phyloP scores from a whole-genome alignment of 164 flowering plant species.

The Cinnamomum chago region DNA sequence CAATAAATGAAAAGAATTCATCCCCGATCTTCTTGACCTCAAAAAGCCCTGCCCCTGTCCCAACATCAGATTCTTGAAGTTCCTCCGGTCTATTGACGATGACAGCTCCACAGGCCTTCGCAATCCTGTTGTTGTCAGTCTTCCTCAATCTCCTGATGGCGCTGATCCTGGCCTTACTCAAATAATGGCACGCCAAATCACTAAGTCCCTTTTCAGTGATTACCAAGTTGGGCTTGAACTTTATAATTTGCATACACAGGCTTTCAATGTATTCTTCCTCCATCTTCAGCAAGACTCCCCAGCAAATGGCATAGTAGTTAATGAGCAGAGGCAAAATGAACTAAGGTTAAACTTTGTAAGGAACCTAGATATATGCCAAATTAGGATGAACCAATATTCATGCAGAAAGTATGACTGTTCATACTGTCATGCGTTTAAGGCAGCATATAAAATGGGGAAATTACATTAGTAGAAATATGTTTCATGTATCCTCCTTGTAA shows the following conservation, averaged over 20 bases:
- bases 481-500: too few species aligned
- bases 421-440: too few species aligned
- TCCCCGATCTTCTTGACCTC: slow-evolving; percentile 97
- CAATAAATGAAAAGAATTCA: slow-evolving; percentile 84
- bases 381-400: too few species aligned
- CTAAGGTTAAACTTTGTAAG: background rate
- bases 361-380: background rate
- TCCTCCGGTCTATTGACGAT: slow-evolving; percentile 94
- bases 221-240: slow-evolving; percentile 89
- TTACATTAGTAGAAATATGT: too few species aligned
- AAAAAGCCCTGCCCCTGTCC: slow-evolving; percentile 89
- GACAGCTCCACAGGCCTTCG: slow-evolving; percentile 94
- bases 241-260: slow-evolving; percentile 67
- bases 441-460: too few species aligned
- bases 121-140: slow-evolving; percentile 91
- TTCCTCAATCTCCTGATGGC: slow-evolving; percentile 90
- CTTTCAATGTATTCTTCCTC: slow-evolving; percentile 89
- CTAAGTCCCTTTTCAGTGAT: slow-evolving; percentile 95
- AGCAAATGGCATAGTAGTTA: slow-evolving; percentile 11
- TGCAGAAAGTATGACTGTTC: too few species aligned
- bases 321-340: background rate
- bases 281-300: slow-evolving; percentile 72
- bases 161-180: slow-evolving; percentile 94
- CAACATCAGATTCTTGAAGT: slow-evolving; percentile 93
- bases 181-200: slow-evolving; percentile 90